Percentiles rank a stretch among this genome's conserved stretches.
These are phyloP conservation scores for Chaetothyriales sp. DNA, from an alignment of 2,329 filamentous ascomycete species.

Conservation along the genomic window DNA sequence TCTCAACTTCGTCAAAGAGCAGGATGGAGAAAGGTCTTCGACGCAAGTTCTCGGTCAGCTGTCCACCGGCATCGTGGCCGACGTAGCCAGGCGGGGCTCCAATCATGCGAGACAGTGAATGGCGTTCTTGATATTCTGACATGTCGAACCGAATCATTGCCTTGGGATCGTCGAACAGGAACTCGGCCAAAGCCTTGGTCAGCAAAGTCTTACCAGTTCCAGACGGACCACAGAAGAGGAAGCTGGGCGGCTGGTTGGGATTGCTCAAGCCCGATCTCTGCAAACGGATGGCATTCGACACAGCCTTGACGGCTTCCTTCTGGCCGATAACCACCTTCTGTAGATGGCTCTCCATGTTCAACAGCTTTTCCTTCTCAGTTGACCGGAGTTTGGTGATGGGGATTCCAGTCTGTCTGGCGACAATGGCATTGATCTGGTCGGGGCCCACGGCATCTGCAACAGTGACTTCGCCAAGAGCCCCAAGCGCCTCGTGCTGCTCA, in stretches of 20 bases:
- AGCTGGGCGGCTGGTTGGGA: conserved; percentile 91
- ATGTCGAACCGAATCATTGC: conserved; percentile 98
- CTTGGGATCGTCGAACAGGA: conserved; percentile 93
- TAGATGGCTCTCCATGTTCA: conserved; percentile 86
- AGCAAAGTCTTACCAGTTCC: conserved; percentile 96
- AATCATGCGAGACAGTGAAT: conserved; percentile 92
- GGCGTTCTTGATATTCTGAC: conserved; percentile 97
- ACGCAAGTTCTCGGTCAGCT: conserved; percentile 85
- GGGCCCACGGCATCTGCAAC: conserved; percentile 88
- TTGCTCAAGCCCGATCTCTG: conserved; percentile 90
- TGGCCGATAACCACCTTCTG: conserved; percentile 79
- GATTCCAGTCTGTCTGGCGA: conserved; percentile 94
- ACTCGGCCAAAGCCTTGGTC: conserved; percentile 92
- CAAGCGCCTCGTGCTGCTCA: conserved; percentile 39
- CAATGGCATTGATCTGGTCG: conserved; percentile 98
- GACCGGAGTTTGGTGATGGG: conserved; percentile 88
- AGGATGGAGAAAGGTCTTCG: conserved; percentile 95
- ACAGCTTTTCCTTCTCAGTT: conserved; percentile 93
- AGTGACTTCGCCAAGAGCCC: conserved; percentile 52
- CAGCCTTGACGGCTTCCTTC: conserved; percentile 78
- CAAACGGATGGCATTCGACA: conserved; percentile 89
- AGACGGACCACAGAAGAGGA: conserved; percentile 96
- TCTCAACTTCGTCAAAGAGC: conserved; percentile 95
- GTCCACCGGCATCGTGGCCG: conserved; percentile 86
- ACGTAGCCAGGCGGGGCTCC: conserved; percentile 94